phyloP scores from a whole-genome alignment of 2,329 filamentous ascomycete species.

The Ophiocordyceps australis region DNA sequence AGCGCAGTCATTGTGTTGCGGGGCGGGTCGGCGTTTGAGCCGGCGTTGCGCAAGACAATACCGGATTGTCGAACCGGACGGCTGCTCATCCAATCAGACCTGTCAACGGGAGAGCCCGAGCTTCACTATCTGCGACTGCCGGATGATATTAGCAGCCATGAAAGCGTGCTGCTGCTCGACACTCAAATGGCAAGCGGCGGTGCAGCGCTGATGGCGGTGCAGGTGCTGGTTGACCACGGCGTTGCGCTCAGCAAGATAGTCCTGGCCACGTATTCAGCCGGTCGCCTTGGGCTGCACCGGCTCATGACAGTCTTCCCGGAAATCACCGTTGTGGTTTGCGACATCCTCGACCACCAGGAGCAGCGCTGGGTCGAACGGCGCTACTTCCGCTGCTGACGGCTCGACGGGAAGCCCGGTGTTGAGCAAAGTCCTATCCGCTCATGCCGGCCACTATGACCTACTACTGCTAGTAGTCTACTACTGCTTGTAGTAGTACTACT shows the following conservation, averaged over 20 bases:
- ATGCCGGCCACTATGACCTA: too few relatives aligned
- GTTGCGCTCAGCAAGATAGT: conserved; percentile 73
- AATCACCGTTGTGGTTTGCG: conserved; percentile 71
- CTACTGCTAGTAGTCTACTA: too few relatives aligned
- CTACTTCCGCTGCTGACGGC: conserved; percentile 72
- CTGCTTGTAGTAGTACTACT: too few relatives aligned
- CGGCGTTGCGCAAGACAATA: conserved; percentile 73
- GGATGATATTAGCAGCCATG: conserved; percentile 51
- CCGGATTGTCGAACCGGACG: conserved; percentile 84
- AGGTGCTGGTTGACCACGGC: conserved; percentile 88
- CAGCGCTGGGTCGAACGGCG: conserved; percentile 77
- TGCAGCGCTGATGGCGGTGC: conserved; percentile 76
- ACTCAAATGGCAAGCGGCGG: conserved; percentile 91
- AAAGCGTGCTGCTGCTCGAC: conserved; percentile 73
- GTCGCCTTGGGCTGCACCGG: conserved; percentile 65
- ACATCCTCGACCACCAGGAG: conserved; percentile 65
- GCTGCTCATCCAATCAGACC: conserved; percentile 78
- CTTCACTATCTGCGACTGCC: conserved; percentile 78
- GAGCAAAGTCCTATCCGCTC: too few relatives aligned
- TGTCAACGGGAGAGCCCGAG: conserved; percentile 74
- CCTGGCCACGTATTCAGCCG: conserved; percentile 83
- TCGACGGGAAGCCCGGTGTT: too few relatives aligned
- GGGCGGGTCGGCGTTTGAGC: conserved; percentile 76
- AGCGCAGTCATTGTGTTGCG: conserved; percentile 80
- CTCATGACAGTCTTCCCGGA: conserved; percentile 78